Evolutionary conservation across 1,284 basidiomycete species (phyloP).

Genomic region (Moesziomyces antarcticus): DNA sequence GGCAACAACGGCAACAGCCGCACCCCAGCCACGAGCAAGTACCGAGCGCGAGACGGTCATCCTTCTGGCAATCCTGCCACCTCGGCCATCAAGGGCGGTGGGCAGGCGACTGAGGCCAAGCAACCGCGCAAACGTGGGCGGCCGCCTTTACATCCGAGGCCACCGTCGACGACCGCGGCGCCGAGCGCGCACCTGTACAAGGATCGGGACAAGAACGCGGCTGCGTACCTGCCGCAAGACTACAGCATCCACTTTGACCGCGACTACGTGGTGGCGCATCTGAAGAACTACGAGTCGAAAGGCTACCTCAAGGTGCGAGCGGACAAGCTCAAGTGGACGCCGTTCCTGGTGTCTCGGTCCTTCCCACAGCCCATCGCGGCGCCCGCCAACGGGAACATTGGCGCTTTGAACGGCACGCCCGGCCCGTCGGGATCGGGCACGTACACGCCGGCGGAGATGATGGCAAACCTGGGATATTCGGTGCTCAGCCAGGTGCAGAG

Average conservation of each 20-base stretch:
- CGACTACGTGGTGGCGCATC: slow-evolving; percentile 76
- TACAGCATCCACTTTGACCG: slow-evolving; percentile 83
- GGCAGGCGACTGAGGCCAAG: slow-evolving; percentile 2
- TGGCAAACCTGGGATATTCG: slow-evolving; percentile 44
- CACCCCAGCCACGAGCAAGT: slow-evolving; percentile 53
- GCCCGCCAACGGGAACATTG: slow-evolving; percentile 6
- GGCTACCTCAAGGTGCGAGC: slow-evolving; percentile 83
- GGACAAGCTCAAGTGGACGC: slow-evolving; percentile 92
- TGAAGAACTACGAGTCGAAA: slow-evolving; percentile 81
- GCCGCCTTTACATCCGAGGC: slow-evolving; percentile 25
- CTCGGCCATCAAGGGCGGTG: not conserved
- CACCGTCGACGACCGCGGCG: slow-evolving; percentile 16
- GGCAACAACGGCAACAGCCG: slow-evolving; percentile 47
- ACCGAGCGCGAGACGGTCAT: slow-evolving; percentile 38
- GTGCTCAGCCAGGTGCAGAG: slow-evolving; percentile 36
- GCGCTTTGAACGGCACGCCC: slow-evolving; percentile 25
- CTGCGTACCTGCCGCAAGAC: slow-evolving; percentile 74
- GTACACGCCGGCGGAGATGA: slow-evolving; percentile 34
- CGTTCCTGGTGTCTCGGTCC: slow-evolving; percentile 80
- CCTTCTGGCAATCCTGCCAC: slow-evolving; percentile 5
- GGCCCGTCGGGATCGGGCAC: slow-evolving; percentile 27
- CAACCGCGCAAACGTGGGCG: slow-evolving; percentile 37
- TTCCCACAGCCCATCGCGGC: slow-evolving; percentile 43
- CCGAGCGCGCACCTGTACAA: slow-evolving; percentile 29
- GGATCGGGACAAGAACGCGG: slow-evolving; percentile 68